Evolutionary conservation across 106 monocot genomes (phyloP).

Genomic region (Hemerocallis citrina): DNA sequence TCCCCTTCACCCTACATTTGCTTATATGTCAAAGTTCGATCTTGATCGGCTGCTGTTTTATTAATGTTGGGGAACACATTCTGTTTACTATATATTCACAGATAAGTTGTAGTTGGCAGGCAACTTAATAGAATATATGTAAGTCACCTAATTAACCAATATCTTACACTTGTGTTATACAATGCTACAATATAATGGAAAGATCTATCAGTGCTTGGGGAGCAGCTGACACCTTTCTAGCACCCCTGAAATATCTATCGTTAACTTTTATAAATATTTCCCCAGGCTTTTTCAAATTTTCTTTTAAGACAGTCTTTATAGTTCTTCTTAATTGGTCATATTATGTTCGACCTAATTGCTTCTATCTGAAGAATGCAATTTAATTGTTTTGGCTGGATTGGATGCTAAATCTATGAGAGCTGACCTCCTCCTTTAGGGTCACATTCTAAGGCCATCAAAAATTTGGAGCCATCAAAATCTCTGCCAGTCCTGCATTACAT

Average conservation of each 20-base stretch:
- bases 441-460: neutral
- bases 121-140: no score
- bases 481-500: neutral
- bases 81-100: no score
- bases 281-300: neutral
- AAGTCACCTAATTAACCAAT: no score
- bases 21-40: neutral
- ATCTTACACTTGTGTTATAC: no score
- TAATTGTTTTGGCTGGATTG: neutral
- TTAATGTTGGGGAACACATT: neutral
- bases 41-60: neutral
- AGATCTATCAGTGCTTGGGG: neutral
- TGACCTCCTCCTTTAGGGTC: neutral
- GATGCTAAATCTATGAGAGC: neutral
- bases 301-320: neutral
- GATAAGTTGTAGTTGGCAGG: no score
- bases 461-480: conserved; percentile 1
- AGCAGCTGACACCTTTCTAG: neutral
- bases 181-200: neutral
- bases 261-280: neutral
- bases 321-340: neutral
- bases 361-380: neutral
- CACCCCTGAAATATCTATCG: no score
- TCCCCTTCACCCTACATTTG: neutral
- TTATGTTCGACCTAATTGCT: neutral